Percentiles rank a stretch among this genome's conserved stretches.
phyloP scores from a whole-genome alignment of 2,329 filamentous ascomycete species.

The Cadophora malorum region DNA sequence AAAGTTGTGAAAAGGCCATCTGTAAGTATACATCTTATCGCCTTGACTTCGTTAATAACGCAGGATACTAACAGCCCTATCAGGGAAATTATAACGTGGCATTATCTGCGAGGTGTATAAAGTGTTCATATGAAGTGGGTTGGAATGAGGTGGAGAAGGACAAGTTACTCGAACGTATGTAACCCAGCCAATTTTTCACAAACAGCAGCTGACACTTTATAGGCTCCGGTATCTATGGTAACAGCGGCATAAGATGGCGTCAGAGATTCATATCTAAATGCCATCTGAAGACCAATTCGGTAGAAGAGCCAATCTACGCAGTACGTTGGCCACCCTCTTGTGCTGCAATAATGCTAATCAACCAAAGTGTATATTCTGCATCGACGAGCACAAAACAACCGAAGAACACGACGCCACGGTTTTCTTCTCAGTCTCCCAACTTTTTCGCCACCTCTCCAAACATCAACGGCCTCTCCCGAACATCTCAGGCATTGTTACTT shows the following conservation, averaged over 20 bases:
- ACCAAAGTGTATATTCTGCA: constrained; percentile 43
- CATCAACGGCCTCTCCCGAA: constrained; percentile 42
- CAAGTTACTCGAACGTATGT: constrained; percentile 38
- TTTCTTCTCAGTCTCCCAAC: constrained; percentile 42
- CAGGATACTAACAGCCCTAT: constrained; percentile 30
- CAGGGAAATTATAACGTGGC: constrained; percentile 43
- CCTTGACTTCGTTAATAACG: constrained; percentile 20
- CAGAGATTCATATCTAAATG: constrained; percentile 44
- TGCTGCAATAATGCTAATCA: background rate
- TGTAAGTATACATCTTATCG: constrained; percentile 31
- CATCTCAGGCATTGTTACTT: constrained; percentile 38
- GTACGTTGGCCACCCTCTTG: constrained; percentile 29
- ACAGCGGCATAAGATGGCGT: constrained; percentile 42
- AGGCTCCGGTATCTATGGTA: constrained; percentile 43
- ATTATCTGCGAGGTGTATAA: constrained; percentile 41
- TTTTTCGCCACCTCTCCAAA: constrained; percentile 43
- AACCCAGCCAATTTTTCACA: background rate
- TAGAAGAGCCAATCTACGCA: constrained; percentile 44
- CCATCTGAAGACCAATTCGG: constrained; percentile 40
- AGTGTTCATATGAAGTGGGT: constrained; percentile 43
- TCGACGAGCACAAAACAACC: constrained; percentile 42
- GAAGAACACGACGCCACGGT: constrained; percentile 46
- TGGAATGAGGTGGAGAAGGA: constrained; percentile 44
- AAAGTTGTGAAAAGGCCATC: constrained; percentile 43
- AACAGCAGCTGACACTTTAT: constrained; percentile 2